Evolutionary conservation across 805 yeast species (phyloP), one percentile per base, ranked within the genome.

Genomic region (Wickerhamomyces canadensis): DNA sequence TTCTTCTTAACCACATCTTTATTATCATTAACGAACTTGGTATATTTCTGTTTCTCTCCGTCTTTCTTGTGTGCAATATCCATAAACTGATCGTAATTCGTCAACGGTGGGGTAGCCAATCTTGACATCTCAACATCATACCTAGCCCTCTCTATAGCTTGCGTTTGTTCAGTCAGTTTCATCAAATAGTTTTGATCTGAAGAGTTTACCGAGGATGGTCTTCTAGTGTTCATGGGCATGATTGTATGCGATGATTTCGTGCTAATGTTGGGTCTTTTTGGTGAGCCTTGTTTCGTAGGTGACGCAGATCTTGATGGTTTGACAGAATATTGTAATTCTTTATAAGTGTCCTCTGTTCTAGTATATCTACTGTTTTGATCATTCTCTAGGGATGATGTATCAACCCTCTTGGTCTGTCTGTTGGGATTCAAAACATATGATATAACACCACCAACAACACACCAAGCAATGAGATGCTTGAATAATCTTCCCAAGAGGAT

Each of bases 281-380:
- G n/a, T n/a, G n/a, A n/a, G n/a, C n/a, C 15, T 12, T 16, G 11
- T 16, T 36, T 35, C 21, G 36, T 33, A 11, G 40, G 42, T 32
- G 43, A 38, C 12, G 23, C 17, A 5, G 38, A 19, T 37, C 38
- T 40, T 13, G 42, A 41, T 3, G 43, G 43, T 31, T 42, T 44
- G 1, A 52, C 54, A 8, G 51, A 42, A 37, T 49, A 52, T 31
- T 53, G 40, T 16, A 49, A 21, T 33, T 49, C 42, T n/a, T 48
- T 28, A 29, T 31, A 48, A 8, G 22, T 15, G 33, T 43, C 35
- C 3, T 19, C 27, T 32, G 36, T 36, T 21, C 23, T 21, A 21
- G 23, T 21, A n/a, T n/a, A n/a, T n/a, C n/a, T n/a, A n/a, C n/a
- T n/a, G n/a, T n/a, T n/a, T n/a, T n/a, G n/a, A n/a, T n/a, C n/a